Conservation (phyloP, 352 stramenopile species). For the Pythium guiyangense region DNA sequence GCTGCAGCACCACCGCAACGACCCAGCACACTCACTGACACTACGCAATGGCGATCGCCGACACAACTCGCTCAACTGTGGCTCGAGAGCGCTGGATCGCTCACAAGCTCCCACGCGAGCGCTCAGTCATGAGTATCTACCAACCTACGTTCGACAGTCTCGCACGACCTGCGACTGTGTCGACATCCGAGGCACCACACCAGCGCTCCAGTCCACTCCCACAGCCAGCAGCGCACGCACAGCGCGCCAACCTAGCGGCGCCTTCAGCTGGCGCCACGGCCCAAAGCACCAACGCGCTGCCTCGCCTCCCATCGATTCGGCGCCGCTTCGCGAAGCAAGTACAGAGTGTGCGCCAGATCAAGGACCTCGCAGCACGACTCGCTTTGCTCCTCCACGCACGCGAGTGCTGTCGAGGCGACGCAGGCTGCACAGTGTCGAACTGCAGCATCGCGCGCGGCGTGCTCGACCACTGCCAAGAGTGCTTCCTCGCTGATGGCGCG, state of each 20-base stretch:
- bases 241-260: background rate
- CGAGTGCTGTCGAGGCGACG: constrained; percentile 30
- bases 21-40: too few species aligned
- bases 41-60: too few species aligned
- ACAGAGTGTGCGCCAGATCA: constrained; percentile 9
- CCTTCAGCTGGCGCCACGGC: background rate
- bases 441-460: constrained; percentile 43
- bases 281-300: background rate
- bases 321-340: constrained; percentile 5
- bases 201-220: background rate
- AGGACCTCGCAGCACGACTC: constrained; percentile 32
- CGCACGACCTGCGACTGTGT: background rate
- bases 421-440: constrained; percentile 25
- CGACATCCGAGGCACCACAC: background rate
- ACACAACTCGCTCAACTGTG: too few species aligned
- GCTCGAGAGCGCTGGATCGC: too few species aligned
- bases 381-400: constrained; percentile 41
- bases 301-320: constrained; percentile 12
- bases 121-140: too few species aligned
- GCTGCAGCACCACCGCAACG: too few species aligned
- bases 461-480: constrained; percentile 53
- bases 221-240: too few species aligned
- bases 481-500: constrained; percentile 26
- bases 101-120: too few species aligned
- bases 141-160: too few species aligned